Percentiles rank a stretch among this genome's conserved stretches.
Evolutionary conservation across 805 yeast species (phyloP).

Genomic region (Wickerhamiella hasegawae): DNA sequence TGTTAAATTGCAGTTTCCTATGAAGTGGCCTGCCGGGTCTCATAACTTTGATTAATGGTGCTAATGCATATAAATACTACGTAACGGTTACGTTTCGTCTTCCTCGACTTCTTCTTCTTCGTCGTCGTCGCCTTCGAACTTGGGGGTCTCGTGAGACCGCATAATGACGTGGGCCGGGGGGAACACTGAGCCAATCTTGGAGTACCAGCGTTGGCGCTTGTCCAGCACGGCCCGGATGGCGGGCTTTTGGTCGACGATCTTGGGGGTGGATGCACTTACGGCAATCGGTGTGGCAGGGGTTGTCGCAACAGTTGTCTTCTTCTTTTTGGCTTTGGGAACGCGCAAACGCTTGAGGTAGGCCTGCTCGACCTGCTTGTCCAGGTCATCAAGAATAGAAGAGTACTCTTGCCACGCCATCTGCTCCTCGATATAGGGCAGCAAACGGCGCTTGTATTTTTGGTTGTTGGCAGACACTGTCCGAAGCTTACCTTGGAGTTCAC

Average conservation of each 20-base stretch:
- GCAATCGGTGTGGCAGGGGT: slow-evolving; percentile 1
- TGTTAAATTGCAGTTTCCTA: too few relatives aligned
- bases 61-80: too few relatives aligned
- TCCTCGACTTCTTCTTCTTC: slow-evolving; percentile 25
- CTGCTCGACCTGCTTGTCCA: slow-evolving; percentile 94
- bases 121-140: slow-evolving; percentile 35
- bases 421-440: slow-evolving; percentile 65
- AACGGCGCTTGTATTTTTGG: slow-evolving; percentile 43
- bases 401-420: slow-evolving; percentile 94
- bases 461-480: slow-evolving; percentile 46
- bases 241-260: slow-evolving; percentile 49
- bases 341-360: slow-evolving; percentile 73
- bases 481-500: slow-evolving; percentile 55
- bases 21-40: too few relatives aligned
- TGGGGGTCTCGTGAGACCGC: slow-evolving; percentile 48
- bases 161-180: slow-evolving; percentile 51
- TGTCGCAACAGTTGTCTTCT: slow-evolving; percentile 19
- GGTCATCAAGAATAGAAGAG: slow-evolving; percentile 72
- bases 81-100: too few relatives aligned
- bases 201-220: slow-evolving; percentile 78
- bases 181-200: slow-evolving; percentile 77
- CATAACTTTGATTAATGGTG: too few relatives aligned
- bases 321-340: slow-evolving; percentile 52
- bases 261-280: background rate
- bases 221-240: slow-evolving; percentile 69